Base-by-base conservation (phyloP, 257 asterid species). In the Craterostigma plantagineum region DNA sequence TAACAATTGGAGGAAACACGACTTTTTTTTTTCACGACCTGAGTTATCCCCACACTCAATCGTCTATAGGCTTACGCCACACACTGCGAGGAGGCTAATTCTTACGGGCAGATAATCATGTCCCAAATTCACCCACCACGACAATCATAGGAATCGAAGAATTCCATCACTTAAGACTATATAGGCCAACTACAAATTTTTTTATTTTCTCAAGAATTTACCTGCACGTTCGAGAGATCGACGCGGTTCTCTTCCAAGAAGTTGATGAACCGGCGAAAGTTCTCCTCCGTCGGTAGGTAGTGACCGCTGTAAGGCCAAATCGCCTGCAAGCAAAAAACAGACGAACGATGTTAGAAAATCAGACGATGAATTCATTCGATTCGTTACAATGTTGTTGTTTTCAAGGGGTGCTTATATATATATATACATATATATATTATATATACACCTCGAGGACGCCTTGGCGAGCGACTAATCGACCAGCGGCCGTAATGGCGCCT, bases 401-500 rank as follows among this genome's bases (percentile, higher is more conserved):
- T n/a, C n/a, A n/a, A n/a, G n/a, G n/a, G n/a, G n/a, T n/a, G n/a
- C n/a, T n/a, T n/a, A n/a, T n/a, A n/a, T n/a, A n/a, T n/a, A n/a
- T n/a, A n/a, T n/a, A n/a, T n/a, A n/a, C n/a, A n/a, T n/a, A n/a
- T n/a, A n/a, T n/a, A n/a, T n/a, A n/a, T n/a, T n/a, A n/a, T n/a
- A n/a, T 40, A 41, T 34, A 43, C 62, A 79, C 95, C 93, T 87
- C 92, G 23, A 82, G 86, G 64, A 72, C 55, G 11, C 98, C 98
- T 4, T 11, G 59, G 16, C 58, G 92, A 27, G 93, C 83, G 0
- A 87, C 92, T 50, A 82, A 54, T 59, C 98, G 74, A 33, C 98
- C 98, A 1, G 98, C 98, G 0, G 98, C 95, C 0, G 93, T 87
- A 46, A 75, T 82, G 16, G 95, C 98, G 5, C 75, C 98, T 37